Base-by-base conservation (phyloP, 192 early-diverging fungal genomes). In the Umbelopsis sp. region DNA sequence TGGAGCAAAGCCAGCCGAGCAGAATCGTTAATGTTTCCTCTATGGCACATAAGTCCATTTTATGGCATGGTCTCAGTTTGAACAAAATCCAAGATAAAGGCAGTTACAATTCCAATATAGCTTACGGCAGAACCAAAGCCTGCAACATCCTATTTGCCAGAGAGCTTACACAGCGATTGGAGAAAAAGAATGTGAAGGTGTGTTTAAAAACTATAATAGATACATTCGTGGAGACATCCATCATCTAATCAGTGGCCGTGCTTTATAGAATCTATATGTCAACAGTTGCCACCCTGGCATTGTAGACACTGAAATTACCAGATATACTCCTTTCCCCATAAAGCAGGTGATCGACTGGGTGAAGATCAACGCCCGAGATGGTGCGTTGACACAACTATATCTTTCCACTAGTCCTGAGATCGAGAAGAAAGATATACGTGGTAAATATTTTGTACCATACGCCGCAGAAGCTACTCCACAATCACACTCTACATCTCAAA, bases 391-490 rank as follows among this genome's bases (percentile, higher is more conserved):
- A 2, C 79, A 79, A 49, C 47, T 85, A 4, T 88, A 86, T 53
- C 70, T 78, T 67, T 81, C 86, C 8, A 79, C 83, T 1, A 83
- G 81, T 23, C 85, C 85, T 23, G 78, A 88, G 64, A 74, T 86
- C 47, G 77, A 86, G 58, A 70, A 83, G 20, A 82, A 82, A 35
- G 69, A 75, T 2, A 70, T 75, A 20, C 70, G 25, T 30, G 80
- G 76, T 16, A 20, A 77, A 67, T 82, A 82, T 25, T 80, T 73
- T 70, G 78, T 79, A n/a, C 55, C 55, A 15, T 35, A 6, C 18
- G 30, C 15, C 2, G 2, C 33, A 1, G 23, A 22, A 18, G 55
- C 23, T 1, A 27, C 55, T 5, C 12, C 25, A 7, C 12, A 25
- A 12, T 0, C 10, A 7, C 55, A 61, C 15, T 11, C 55, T 4